Base-by-base conservation (phyloP, 2,329 filamentous ascomycete genomes). In the Penicillium aurantiogriseum region DNA sequence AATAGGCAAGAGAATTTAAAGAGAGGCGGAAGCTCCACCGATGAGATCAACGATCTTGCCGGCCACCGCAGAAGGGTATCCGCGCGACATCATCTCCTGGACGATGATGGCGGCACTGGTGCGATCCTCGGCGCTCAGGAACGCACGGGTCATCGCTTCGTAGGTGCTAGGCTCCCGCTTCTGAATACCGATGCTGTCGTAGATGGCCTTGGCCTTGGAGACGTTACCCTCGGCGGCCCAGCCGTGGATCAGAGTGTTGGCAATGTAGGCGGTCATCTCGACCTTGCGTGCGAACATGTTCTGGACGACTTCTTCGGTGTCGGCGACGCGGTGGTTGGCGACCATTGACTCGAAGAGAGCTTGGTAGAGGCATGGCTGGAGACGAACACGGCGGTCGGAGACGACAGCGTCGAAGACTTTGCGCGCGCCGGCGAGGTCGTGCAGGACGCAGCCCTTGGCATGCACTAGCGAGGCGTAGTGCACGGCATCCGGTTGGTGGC, bases 331-430 rank as follows among this genome's bases (percentile, higher is more conserved):
- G 76, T 96, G 91, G 76, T 97, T 97, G 71, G 93, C 93, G 49
- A 97, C 94, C 87, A 97, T 93, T 19, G 91, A 88, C 76, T 99
- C 94, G 63, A 97, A 93, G n/a, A 97, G 83, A 6, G 94, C 92
- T 77, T 99, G 94, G 81, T 95, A 99, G 48, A 99, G 81, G 70
- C 90, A 96, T 1, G 93, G 87, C 68, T 92, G 91, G 36, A 88
- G 83, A 3, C 86, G 83, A 44, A 94, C 84, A 31, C 83, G 80
- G 29, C 79, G 75, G 64, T 91, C 86, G 21, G 83, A 79, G 58
- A 95, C 79, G 31, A 97, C 90, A 0, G 85, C 82, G 69, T 97
- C 89, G 69, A 99, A 99, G 31, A 94, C 83, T 58, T 84, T 82
- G 60, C 86, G 88, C 7, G 94, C 93, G 44, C 89, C 91, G 19